Base-by-base conservation (phyloP, 129 eudicot species). In the Centaurea solstitialis region DNA sequence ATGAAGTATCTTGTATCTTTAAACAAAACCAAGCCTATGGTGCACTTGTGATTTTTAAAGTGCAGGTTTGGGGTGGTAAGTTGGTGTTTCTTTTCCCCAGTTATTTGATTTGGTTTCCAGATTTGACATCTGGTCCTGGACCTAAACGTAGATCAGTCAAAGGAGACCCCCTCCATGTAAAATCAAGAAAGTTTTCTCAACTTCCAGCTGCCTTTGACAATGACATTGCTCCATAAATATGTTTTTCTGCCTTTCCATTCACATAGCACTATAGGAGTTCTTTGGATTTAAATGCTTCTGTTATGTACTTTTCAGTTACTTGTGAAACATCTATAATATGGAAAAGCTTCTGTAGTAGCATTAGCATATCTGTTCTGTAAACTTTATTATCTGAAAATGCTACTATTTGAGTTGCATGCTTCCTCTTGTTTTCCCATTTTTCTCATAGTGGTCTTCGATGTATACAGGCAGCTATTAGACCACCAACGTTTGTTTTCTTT, bases 401-500 rank as follows among this genome's bases (percentile, higher is more conserved):
- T 41, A 43, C 53, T 43, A 11, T 43, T 43, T 43, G n/a, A 30
- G 18, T 57, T 18, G 8, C 59, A 40, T 70, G 23, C 81, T 39
- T 72, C 11, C 41, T 28, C 4, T 50, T 38, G 47, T 35, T 62
- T 41, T 62, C 40, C 73, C 72, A 59, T 59, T 13, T 67, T 38
- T 78, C 15, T n/a, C 9, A 66, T n/a, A 70, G 62, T 80, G 28
- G 62, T 70, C 50, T 6, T 79, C 66, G 66, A 11, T 24, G 71
- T 66, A 47, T 28, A 64, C 91, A 96, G 99, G 99, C 99, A 80
- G 99, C 99, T 66, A 90, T 93, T 45, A 88, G 95, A 74, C 99
- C 98, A 72, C 99, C 99, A 0, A 89, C 99, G 11, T 96, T 96
- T 83, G 99, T 96, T 20, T 96, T 96, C 98, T 96, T 96, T 90